Evolutionary conservation across 176 grass and related monocot genomes (phyloP).

Genomic region (Luzula sylvatica): DNA sequence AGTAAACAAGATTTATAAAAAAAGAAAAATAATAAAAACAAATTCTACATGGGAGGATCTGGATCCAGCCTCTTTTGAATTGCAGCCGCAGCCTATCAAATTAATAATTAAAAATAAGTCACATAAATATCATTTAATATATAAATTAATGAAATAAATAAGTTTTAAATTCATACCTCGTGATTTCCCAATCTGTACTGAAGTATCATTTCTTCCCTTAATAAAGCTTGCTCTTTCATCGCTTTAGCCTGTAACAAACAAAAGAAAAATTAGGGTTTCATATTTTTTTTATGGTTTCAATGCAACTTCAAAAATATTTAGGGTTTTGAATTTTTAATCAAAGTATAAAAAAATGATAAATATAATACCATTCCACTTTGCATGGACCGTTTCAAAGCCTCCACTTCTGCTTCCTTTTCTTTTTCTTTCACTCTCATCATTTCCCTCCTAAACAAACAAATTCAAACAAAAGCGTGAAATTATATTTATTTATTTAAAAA

Average conservation of each 20-base stretch:
- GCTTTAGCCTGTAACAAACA: constrained; percentile 65
- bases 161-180: constrained; percentile 38
- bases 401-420: constrained; percentile 80
- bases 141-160: background rate
- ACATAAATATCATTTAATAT: background rate
- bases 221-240: constrained; percentile 87
- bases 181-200: constrained; percentile 83
- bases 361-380: constrained; percentile 76
- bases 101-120: background rate
- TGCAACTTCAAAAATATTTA: no score
- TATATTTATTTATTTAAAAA: background rate
- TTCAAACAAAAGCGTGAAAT: background rate
- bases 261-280: no score
- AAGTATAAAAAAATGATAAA: background rate
- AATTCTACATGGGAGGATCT: constrained; percentile 52
- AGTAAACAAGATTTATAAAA: constrained; percentile 5
- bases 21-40: background rate
- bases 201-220: constrained; percentile 98
- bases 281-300: no score
- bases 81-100: constrained; percentile 73
- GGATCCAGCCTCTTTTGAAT: constrained; percentile 94
- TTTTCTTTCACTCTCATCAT: constrained; percentile 73
- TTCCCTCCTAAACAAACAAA: constrained; percentile 47
- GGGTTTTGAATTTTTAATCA: background rate
- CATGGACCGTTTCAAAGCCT: constrained; percentile 84